These are phyloP conservation scores for Pisolithus microcarpus DNA, from an alignment of 768 basidiomycete genomes.

Conservation along the genomic window DNA sequence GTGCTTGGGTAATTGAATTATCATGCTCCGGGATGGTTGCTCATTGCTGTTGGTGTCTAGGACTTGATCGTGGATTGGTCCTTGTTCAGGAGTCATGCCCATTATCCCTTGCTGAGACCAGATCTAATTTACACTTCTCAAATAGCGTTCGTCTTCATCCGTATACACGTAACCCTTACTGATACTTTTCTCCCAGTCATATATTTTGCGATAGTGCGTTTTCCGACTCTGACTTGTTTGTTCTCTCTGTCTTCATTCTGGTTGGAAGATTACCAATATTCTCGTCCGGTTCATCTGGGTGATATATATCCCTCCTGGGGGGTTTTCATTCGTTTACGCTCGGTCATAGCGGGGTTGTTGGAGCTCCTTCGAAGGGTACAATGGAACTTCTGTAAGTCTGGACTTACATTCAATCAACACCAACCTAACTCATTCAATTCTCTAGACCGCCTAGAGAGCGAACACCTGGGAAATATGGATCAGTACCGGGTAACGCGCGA, in stretches of 20 bases:
- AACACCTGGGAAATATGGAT: slow-evolving; percentile 89
- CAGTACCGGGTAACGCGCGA: slow-evolving; percentile 86
- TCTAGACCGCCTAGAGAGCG: slow-evolving; percentile 77
- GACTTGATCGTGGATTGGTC: slow-evolving; percentile 93
- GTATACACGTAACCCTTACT: neutral
- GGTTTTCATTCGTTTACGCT: slow-evolving; percentile 46
- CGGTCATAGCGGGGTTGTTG: slow-evolving; percentile 60
- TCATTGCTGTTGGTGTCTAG: slow-evolving; percentile 30
- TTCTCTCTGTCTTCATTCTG: neutral
- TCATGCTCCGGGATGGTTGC: neutral
- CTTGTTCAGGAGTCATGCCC: slow-evolving; percentile 51
- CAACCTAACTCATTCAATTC: neutral
- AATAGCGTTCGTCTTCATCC: slow-evolving; percentile 35
- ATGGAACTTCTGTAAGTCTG: slow-evolving; percentile 83
- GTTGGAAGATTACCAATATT: slow-evolving; percentile 57
- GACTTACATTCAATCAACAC: neutral
- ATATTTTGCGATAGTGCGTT: slow-evolving; percentile 73
- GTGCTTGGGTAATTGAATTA: slow-evolving; percentile 61
- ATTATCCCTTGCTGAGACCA: slow-evolving; percentile 56
- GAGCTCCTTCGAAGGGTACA: slow-evolving; percentile 78
- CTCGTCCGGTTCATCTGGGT: slow-evolving; percentile 80
- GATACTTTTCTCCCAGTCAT: slow-evolving; percentile 39
- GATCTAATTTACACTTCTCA: slow-evolving; percentile 69
- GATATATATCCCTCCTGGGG: slow-evolving; percentile 55
- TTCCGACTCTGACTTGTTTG: neutral